phyloP scores from a whole-genome alignment of 2,329 filamentous ascomycete species.

The Colletotrichum sp. region DNA sequence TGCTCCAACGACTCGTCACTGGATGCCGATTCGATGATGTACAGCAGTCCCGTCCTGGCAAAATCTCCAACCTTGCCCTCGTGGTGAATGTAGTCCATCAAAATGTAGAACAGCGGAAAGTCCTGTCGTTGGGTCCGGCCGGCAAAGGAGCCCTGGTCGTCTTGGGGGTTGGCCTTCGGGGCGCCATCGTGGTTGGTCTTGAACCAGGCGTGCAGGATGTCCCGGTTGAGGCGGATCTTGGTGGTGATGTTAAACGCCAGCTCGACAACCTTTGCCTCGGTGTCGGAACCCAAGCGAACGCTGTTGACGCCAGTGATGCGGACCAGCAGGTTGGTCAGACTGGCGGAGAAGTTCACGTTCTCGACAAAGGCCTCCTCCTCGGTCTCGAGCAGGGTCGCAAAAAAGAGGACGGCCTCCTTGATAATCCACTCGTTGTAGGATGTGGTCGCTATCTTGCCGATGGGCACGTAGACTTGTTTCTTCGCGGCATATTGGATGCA shows the following conservation, averaged over 20 bases:
- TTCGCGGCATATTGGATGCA: conserved; percentile 87
- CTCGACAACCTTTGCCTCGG: conserved; percentile 89
- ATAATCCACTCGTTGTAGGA: conserved; percentile 88
- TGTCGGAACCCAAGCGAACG: conserved; percentile 77
- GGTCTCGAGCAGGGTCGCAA: conserved; percentile 91
- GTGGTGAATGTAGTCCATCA: conserved; percentile 96
- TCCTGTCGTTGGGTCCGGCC: conserved; percentile 88
- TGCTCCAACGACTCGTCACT: conserved; percentile 83
- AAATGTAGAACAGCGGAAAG: conserved; percentile 92
- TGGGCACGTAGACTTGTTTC: conserved; percentile 87
- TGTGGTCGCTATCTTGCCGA: conserved; percentile 86
- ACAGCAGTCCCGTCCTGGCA: conserved; percentile 89
- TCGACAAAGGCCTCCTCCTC: conserved; percentile 96
- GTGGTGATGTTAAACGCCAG: conserved; percentile 95
- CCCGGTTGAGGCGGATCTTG: conserved; percentile 89
- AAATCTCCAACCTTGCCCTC: conserved; percentile 96
- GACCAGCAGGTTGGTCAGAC: conserved; percentile 84
- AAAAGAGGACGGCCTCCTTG: conserved; percentile 82
- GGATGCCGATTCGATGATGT: conserved; percentile 93
- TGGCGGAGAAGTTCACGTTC: conserved; percentile 83
- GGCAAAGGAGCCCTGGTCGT: conserved; percentile 80
- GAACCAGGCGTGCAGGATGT: conserved; percentile 92
- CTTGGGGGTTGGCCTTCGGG: conserved; percentile 45
- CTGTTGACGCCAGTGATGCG: conserved; percentile 77
- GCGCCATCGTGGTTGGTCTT: conserved; percentile 55